Evolutionary conservation across 768 basidiomycete species (phyloP).

Genomic region (Tricholoma flavovirens): DNA sequence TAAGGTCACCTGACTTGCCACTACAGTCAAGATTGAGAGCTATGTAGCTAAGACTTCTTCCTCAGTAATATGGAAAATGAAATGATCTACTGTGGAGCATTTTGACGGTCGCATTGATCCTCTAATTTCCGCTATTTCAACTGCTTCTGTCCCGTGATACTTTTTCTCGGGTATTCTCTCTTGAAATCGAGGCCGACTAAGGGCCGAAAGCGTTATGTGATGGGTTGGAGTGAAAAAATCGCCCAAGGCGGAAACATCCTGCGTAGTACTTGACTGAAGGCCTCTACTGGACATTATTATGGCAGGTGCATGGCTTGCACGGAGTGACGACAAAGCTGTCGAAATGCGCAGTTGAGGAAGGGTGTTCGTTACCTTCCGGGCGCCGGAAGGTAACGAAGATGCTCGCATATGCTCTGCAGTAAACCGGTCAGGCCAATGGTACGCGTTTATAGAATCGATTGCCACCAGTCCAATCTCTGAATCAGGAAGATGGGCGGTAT

Average conservation of each 20-base stretch:
- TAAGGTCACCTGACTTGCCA: neutral
- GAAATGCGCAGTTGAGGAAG: conserved; percentile 57
- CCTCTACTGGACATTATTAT: neutral
- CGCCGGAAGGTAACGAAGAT: conserved; percentile 9
- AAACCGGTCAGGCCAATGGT: conserved; percentile 75
- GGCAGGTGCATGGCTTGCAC: neutral
- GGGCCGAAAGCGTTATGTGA: neutral
- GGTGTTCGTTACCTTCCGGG: conserved; percentile 43
- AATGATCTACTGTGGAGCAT: neutral
- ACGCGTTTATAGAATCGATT: conserved; percentile 72
- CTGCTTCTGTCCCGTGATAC: neutral
- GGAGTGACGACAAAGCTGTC: conserved; percentile 29
- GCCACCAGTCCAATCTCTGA: conserved; percentile 60
- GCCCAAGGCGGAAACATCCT: neutral
- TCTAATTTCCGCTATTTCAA: neutral
- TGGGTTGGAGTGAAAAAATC: neutral
- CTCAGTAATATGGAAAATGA: neutral
- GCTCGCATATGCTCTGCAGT: conserved; percentile 46
- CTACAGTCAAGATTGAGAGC: neutral
- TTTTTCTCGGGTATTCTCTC: neutral
- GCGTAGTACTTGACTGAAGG: neutral
- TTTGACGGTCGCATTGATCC: neutral
- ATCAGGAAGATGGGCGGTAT: conserved; percentile 40
- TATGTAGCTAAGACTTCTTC: neutral
- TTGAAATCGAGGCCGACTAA: neutral